These are phyloP conservation scores for Rhododendron molle DNA, from an alignment of 148 eudicot genomes.

Conservation along the genomic window DNA sequence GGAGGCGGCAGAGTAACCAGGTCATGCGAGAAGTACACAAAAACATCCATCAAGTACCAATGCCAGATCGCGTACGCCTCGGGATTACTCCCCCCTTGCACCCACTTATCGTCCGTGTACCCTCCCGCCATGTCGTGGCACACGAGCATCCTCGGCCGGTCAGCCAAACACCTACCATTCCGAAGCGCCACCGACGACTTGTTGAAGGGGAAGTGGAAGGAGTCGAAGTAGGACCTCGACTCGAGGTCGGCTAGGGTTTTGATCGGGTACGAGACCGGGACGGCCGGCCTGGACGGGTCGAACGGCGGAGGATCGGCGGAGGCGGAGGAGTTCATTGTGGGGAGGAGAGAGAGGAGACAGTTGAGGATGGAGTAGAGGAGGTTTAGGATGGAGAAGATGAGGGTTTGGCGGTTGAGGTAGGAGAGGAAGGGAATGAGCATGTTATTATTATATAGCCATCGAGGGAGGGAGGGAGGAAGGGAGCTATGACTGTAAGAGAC, in stretches of 20 bases:
- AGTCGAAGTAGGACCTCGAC: conserved; percentile 58
- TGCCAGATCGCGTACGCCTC: conserved; percentile 90
- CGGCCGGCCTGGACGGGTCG: conserved; percentile 48
- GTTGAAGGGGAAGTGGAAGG: conserved; percentile 76
- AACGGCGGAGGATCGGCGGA: conserved; percentile 39
- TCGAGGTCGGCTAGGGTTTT: conserved; percentile 64
- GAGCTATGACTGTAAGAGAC: not conserved
- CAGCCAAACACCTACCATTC: conserved; percentile 29
- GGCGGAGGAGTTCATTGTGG: conserved; percentile 12
- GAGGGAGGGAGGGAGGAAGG: not conserved
- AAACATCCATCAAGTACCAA: conserved; percentile 93
- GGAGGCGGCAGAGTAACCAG: conserved; percentile 92
- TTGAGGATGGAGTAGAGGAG: conserved; percentile 17
- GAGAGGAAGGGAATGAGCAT: conserved; percentile 38
- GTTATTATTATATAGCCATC: not conserved
- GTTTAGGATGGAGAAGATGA: conserved; percentile 26
- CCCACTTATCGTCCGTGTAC: conserved; percentile 75
- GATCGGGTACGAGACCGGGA: conserved; percentile 70
- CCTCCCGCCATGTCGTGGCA: conserved; percentile 98
- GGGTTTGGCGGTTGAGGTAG: conserved; percentile 38
- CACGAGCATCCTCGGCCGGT: conserved; percentile 55
- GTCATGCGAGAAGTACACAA: conserved; percentile 85
- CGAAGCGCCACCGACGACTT: conserved; percentile 31
- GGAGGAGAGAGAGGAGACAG: conserved; percentile 12
- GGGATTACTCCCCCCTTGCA: conserved; percentile 65